Base-by-base conservation (phyloP, 139 green algal species). In the Coelastrella sp. region DNA sequence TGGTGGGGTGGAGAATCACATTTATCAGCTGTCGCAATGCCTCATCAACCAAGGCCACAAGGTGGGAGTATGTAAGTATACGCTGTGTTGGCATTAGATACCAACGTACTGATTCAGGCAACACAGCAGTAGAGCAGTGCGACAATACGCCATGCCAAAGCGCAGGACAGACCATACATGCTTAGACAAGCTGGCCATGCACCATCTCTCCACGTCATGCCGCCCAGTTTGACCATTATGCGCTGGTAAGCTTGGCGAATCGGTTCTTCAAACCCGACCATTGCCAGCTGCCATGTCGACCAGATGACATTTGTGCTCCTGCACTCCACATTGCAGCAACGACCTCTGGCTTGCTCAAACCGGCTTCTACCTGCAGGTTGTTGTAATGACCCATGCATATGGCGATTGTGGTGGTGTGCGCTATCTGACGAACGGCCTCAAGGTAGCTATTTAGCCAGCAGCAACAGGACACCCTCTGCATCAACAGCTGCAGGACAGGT, bases 1-100 rank as follows among this genome's bases (percentile, higher is more conserved):
- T 13, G 98, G 98, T 10, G 98, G 98, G 5, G 98, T 99, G 5
- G 98, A 99, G 89, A 98, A 95, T 83, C 98, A 99, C 93, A 98
- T 99, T 47, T 99, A 99, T 88, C 93, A 98, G 78, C 94, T 99
- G 3, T 96, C 96, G 3, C 96, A 99, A 91, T 98, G 96, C 90
- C 94, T 99, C 13, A 94, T 98, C 13, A 75, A 90, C 6, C 78
- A 91, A 10, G 98, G 97, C 2, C 96, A 99, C 91, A 98, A 98
- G 93, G 95, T 96, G 13, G 17, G 74, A 5, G 2, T 17, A 71
- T 0, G 6, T 54, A 3, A 78, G 22, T 7, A 54, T 78, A 19
- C 20, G 20, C 7, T 47, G 7, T 78, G 14, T 4, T 32, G 13
- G 32, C 32, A 47, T 47, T 47, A 47, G 32, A 47, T 47, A 47